These are phyloP conservation scores for Aspergillus cristatus DNA, from an alignment of 495 filamentous ascomycete species.

Conservation along the genomic window DNA sequence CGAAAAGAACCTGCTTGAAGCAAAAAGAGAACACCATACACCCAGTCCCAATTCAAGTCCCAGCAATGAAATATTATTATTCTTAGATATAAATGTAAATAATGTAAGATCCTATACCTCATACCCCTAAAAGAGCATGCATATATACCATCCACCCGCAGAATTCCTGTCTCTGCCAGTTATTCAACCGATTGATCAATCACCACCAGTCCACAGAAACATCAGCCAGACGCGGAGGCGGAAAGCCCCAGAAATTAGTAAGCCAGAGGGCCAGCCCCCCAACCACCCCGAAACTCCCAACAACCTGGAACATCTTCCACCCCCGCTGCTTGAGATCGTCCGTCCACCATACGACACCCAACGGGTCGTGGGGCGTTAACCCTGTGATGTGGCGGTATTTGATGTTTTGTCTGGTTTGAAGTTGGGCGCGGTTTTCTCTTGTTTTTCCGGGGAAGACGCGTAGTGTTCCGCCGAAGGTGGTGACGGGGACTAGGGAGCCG, in stretches of 20 bases:
- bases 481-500: constrained; percentile 52
- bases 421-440: constrained; percentile 14
- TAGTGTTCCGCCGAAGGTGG: constrained; percentile 23
- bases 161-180: too few species aligned
- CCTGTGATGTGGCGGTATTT: constrained; percentile 22
- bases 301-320: constrained; percentile 63
- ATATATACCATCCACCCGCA: too few species aligned
- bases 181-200: too few species aligned
- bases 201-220: too few species aligned
- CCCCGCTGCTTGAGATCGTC: constrained; percentile 58
- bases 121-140: too few species aligned
- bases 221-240: constrained; percentile 28
- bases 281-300: constrained; percentile 66
- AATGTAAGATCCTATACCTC: too few species aligned
- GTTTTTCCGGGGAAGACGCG: constrained; percentile 13
- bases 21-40: too few species aligned
- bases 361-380: constrained; percentile 55
- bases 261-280: constrained; percentile 65
- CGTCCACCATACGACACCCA: constrained; percentile 62
- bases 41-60: too few species aligned
- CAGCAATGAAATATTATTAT: too few species aligned
- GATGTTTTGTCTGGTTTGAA: constrained; percentile 12
- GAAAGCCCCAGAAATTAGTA: constrained; percentile 36
- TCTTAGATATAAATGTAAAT: too few species aligned
- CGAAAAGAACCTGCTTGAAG: too few species aligned